phyloP scores from a whole-genome alignment of 768 basidiomycete species.

The Phallus indusiatus region DNA sequence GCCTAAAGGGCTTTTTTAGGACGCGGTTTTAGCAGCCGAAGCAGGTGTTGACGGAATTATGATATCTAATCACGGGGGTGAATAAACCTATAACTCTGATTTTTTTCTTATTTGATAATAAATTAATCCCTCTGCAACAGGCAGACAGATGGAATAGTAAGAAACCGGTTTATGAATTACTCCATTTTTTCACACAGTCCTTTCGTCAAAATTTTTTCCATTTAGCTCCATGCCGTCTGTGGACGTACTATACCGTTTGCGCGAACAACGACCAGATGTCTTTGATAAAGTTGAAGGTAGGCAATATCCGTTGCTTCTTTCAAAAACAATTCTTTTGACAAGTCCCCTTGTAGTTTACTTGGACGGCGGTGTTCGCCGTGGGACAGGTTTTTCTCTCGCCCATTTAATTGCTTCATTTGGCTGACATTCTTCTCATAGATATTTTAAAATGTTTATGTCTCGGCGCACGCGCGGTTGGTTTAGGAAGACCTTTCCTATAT shows the following conservation, averaged over 20 bases:
- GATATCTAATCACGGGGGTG: slow-evolving; percentile 86
- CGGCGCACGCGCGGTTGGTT: slow-evolving; percentile 78
- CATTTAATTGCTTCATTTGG: neutral
- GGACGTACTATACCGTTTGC: slow-evolving; percentile 68
- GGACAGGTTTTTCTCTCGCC: slow-evolving; percentile 45
- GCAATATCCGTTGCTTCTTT: slow-evolving; percentile 7
- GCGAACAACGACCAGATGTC: slow-evolving; percentile 63
- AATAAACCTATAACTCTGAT: slow-evolving; percentile 12
- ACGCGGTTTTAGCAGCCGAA: slow-evolving; percentile 77
- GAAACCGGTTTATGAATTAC: slow-evolving; percentile 18
- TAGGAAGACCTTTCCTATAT: slow-evolving; percentile 81
- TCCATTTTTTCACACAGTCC: slow-evolving; percentile 19
- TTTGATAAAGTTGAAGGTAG: slow-evolving; percentile 62
- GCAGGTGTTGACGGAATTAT: slow-evolving; percentile 83
- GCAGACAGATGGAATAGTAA: slow-evolving; percentile 76
- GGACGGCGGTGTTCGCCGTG: slow-evolving; percentile 74
- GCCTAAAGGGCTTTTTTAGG: slow-evolving; percentile 35
- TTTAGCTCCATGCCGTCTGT: slow-evolving; percentile 64
- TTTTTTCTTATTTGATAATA: slow-evolving; percentile 3
- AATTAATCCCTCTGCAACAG: slow-evolving; percentile 26
- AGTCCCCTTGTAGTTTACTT: slow-evolving; percentile 53
- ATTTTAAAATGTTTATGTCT: slow-evolving; percentile 85
- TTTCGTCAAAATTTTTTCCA: slow-evolving; percentile 15
- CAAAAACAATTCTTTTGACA: slow-evolving; percentile 1
- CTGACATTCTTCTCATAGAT: slow-evolving; percentile 33